Percentiles rank a stretch among this genome's conserved stretches.
Conservation (phyloP, 2,329 filamentous ascomycete species). For the Plectosphaerella cucumerina region DNA sequence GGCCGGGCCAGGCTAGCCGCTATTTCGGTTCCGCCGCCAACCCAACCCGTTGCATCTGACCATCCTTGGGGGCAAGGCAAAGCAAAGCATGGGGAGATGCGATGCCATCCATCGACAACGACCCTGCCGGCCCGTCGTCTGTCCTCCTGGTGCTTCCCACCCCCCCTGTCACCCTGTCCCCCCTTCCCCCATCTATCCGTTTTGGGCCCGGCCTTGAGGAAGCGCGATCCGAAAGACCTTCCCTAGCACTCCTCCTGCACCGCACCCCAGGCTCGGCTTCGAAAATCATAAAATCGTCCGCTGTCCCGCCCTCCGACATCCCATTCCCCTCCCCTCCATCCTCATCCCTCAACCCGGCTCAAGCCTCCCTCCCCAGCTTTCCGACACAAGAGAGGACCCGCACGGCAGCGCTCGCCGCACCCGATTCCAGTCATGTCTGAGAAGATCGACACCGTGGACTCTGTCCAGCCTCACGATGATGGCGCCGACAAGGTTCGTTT, state of each 20-base stretch:
- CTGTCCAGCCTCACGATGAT: conserved; percentile 10
- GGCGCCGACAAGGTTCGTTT: conserved; percentile 10
- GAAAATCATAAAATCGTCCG: conserved; percentile 14
- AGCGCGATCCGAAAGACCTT: conserved; percentile 2
- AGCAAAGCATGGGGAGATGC: background rate
- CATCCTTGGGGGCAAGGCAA: conserved; percentile 3
- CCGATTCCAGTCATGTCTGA: conserved; percentile 3
- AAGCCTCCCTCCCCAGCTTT: conserved; percentile 1
- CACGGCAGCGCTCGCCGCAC: conserved; percentile 7
- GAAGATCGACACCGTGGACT: conserved; percentile 11
- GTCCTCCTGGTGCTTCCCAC: too few species aligned
- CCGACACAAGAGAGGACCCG: conserved; percentile 2
- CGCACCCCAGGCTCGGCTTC: background rate
- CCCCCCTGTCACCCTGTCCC: background rate
- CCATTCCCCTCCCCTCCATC: conserved; percentile 8
- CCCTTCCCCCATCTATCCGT: conserved; percentile 6
- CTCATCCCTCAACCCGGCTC: conserved; percentile 7
- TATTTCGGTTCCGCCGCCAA: conserved; percentile 9
- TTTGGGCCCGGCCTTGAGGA: conserved; percentile 1
- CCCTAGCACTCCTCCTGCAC: background rate
- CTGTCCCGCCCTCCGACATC: conserved; percentile 7
- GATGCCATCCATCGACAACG: background rate
- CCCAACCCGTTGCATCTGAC: conserved; percentile 6
- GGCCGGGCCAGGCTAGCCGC: conserved; percentile 7
- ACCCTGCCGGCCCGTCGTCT: too few species aligned